phyloP scores from a whole-genome alignment of 1,284 basidiomycete species.

The Anthracocystis panici-leucophaei region DNA sequence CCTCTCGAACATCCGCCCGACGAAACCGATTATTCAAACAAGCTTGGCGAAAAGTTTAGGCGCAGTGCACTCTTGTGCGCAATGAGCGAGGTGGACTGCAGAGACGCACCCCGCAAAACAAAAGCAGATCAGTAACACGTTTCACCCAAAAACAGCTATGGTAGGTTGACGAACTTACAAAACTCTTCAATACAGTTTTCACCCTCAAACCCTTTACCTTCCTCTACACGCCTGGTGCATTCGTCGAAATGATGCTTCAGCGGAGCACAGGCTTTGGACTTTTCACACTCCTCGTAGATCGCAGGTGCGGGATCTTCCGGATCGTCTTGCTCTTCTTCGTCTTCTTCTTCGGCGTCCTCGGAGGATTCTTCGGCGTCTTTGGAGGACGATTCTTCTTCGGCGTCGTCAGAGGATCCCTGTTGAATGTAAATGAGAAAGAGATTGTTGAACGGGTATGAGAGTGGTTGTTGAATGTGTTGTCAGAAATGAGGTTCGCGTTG shows the following conservation, averaged over 20 bases:
- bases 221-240: slow-evolving; percentile 65
- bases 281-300: slow-evolving; percentile 66
- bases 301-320: slow-evolving; percentile 39
- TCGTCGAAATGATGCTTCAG: slow-evolving; percentile 69
- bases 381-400: slow-evolving; percentile 23
- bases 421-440: neutral
- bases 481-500: slow-evolving; percentile 5
- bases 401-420: slow-evolving; percentile 41
- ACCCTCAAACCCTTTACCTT: slow-evolving; percentile 66
- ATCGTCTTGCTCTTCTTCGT: slow-evolving; percentile 38
- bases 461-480: neutral
- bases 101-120: too few relatives aligned
- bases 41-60: slow-evolving; percentile 66
- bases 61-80: slow-evolving; percentile 65
- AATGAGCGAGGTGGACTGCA: slow-evolving; percentile 65
- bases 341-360: slow-evolving; percentile 47
- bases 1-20: too few relatives aligned
- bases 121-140: slow-evolving; percentile 1
- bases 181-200: slow-evolving; percentile 70
- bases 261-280: slow-evolving; percentile 64
- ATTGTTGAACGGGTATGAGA: too few relatives aligned
- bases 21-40: slow-evolving; percentile 27
- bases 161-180: slow-evolving; percentile 53
- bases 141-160: neutral
- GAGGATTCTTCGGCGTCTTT: slow-evolving; percentile 56